Evolutionary conservation across 2,329 filamentous ascomycete genomes (phyloP).

Genomic region (Gnomoniopsis smithogilvyi): DNA sequence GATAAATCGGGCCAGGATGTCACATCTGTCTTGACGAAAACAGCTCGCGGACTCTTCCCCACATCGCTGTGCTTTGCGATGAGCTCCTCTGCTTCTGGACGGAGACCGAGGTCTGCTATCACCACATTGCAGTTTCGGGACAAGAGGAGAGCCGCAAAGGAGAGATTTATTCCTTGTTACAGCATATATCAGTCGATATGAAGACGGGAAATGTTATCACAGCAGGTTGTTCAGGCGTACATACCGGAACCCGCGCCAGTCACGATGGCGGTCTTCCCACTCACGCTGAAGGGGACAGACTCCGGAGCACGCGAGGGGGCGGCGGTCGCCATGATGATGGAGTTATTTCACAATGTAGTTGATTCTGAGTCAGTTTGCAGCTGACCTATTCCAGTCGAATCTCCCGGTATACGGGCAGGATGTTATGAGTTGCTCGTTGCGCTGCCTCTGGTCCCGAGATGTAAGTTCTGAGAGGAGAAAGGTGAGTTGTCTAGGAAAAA

Average conservation of each 20-base stretch:
- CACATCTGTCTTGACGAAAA: conserved; percentile 44
- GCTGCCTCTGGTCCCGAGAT: too few relatives aligned
- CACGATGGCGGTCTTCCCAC: conserved; percentile 47
- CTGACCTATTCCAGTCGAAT: not conserved
- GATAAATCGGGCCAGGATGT: conserved; percentile 37
- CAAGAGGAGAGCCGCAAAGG: conserved; percentile 41
- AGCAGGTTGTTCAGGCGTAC: not conserved
- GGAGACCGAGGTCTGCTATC: conserved; percentile 40
- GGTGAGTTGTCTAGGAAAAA: too few relatives aligned
- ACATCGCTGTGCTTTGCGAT: conserved; percentile 22
- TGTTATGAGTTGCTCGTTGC: too few relatives aligned
- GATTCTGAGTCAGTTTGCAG: not conserved
- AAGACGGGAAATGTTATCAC: too few relatives aligned
- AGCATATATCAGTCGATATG: conserved; percentile 1
- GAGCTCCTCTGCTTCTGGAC: conserved; percentile 38
- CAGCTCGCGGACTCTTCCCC: conserved; percentile 26
- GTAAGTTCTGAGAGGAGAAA: too few relatives aligned
- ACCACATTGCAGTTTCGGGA: conserved; percentile 40
- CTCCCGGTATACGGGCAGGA: not conserved
- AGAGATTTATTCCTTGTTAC: conserved; percentile 37
- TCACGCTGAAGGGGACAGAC: conserved; percentile 24
- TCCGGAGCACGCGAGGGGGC: not conserved
- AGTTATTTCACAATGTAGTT: not conserved
- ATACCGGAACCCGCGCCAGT: conserved; percentile 52
- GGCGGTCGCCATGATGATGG: not conserved